Evolutionary conservation across 2,329 filamentous ascomycete species (phyloP), one percentile per base, ranked within the genome.

Genomic region (Xylaria sp.): DNA sequence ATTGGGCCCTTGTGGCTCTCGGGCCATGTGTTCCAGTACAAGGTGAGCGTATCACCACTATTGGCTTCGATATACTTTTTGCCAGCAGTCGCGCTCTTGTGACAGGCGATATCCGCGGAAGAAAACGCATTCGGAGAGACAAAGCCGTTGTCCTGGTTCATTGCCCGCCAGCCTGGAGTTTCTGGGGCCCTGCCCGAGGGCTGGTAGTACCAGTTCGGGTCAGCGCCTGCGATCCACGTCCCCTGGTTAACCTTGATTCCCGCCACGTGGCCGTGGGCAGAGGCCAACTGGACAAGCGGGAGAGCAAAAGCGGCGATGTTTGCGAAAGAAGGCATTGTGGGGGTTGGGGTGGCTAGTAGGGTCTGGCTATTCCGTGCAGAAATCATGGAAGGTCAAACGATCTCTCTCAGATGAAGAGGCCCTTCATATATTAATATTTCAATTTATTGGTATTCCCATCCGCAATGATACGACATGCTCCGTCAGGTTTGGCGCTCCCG

Each of bases 141-240:
- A 68, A 82, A 84, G 60, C 84, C 83, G 69, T 83, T 82, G 65
- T 81, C 80, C 54, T 78, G 78, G 64, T 80, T 76, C 41, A 74
- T 65, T 13, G 76, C 75, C 38, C 72, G 70, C 80, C 80, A 82
- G 40, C 78, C 80, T 41, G 71, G 67, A 21, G 66, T 71, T 3
- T 48, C n/a, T 6, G 63, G 56, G 1, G 63, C 62, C 1, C 43
- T 55, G 10, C 64, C 69, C 1, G 47, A 37, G 3, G 68, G 62
- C 21, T 63, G 52, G 38, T 70, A 70, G 55, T 70, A 69, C 69
- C 69, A 71, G 60, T 68, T 70, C 2, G 69, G 69, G 58, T 71
- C 67, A 47, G 47, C 29, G 2, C 68, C 67, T 2, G 60, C 54
- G 46, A 68, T 54, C 63, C 57, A 66, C 10, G 40, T 15, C 13